Conservation (phyloP, 192 early-diverging fungal species). For the Podila verticillata region DNA sequence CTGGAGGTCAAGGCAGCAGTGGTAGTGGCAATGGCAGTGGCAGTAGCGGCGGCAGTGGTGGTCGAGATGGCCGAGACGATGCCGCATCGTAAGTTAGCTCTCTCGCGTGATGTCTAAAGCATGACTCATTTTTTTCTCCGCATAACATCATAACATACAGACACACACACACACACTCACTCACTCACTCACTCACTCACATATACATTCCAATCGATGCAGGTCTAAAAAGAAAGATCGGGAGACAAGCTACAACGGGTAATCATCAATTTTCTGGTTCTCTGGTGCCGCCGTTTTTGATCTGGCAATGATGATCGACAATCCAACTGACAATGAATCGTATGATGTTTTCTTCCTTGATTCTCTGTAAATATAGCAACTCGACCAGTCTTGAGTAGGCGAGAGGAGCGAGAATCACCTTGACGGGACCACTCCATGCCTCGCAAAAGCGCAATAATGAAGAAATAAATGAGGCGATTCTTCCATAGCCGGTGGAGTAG, state of each 20-base stretch:
- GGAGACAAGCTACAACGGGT: conserved; percentile 44
- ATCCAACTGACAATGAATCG: not conserved
- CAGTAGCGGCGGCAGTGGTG: not conserved
- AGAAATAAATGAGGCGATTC: too few species aligned
- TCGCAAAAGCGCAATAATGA: too few species aligned
- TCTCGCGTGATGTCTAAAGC: not conserved
- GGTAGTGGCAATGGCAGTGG: not conserved
- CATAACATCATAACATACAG: not conserved
- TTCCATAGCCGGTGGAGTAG: too few species aligned
- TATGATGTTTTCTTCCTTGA: not conserved
- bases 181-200: too few species aligned
- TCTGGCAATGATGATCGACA: not conserved
- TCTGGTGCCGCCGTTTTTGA: not conserved
- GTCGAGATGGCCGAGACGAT: not conserved
- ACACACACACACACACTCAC: not conserved
- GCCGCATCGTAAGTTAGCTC: conserved; percentile 11
- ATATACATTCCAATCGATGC: not conserved
- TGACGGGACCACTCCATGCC: too few species aligned
- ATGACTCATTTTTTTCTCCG: not conserved
- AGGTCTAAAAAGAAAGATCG: conserved; percentile 39
- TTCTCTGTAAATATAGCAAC: conserved; percentile 14
- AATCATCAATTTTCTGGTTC: not conserved
- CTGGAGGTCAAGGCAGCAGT: not conserved
- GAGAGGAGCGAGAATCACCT: too few species aligned
- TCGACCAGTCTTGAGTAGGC: conserved; percentile 31